These are phyloP conservation scores for Cucurbitaria berberidis DNA, from an alignment of 2,329 filamentous ascomycete species.

Conservation along the genomic window DNA sequence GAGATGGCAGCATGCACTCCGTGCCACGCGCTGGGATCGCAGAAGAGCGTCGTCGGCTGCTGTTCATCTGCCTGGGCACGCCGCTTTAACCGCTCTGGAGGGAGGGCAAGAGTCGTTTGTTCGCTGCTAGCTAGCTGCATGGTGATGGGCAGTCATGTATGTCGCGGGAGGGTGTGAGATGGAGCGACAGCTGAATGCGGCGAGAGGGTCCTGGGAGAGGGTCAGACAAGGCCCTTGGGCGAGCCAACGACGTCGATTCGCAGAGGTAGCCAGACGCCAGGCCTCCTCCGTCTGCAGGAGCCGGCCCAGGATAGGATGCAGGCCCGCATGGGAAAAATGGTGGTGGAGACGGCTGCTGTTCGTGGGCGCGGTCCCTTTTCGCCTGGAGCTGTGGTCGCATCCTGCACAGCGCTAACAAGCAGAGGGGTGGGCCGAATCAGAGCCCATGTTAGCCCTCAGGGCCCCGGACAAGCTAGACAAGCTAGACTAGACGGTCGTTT, in stretches of 20 bases:
- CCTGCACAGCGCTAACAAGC: conserved; percentile 29
- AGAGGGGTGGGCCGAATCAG: conserved; percentile 31
- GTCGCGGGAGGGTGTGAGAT: not conserved
- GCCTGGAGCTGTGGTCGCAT: conserved; percentile 18
- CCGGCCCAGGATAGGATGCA: too few relatives aligned
- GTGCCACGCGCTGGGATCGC: conserved; percentile 27
- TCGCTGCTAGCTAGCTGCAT: not conserved
- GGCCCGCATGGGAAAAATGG: too few relatives aligned
- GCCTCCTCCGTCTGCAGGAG: conserved; percentile 2
- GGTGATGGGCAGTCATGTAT: not conserved
- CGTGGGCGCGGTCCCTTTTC: conserved; percentile 20
- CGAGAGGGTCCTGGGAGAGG: not conserved
- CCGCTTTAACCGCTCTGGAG: conserved; percentile 25
- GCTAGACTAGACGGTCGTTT: conserved; percentile 29
- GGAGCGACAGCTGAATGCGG: not conserved
- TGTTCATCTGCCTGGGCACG: conserved; percentile 10
- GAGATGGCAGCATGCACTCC: conserved; percentile 14
- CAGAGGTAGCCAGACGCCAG: conserved; percentile 1
- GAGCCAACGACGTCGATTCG: not conserved
- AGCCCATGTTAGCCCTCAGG: conserved; percentile 15
- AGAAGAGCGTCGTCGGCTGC: conserved; percentile 14
- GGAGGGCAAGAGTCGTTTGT: not conserved
- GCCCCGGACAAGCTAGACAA: conserved; percentile 17
- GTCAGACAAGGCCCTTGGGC: not conserved
- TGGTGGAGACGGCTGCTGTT: conserved; percentile 6